Conservation (phyloP, 2,329 filamentous ascomycete species). For the Fusarium sp. region DNA sequence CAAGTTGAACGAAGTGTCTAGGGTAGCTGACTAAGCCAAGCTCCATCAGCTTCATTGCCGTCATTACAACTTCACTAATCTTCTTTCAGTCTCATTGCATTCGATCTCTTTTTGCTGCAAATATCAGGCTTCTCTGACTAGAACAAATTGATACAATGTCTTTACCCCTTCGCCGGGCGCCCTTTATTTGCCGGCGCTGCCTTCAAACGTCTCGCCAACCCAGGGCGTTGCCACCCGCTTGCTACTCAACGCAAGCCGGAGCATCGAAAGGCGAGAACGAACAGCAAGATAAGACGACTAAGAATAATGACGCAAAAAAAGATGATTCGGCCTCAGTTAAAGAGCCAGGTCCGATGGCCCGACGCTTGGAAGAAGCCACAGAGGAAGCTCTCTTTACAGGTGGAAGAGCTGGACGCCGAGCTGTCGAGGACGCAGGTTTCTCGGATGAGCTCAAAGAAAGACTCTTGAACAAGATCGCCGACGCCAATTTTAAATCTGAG, state of each 20-base stretch:
- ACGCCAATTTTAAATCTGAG: slow-evolving; percentile 68
- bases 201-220: slow-evolving; percentile 29
- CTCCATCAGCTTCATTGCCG: slow-evolving; percentile 24
- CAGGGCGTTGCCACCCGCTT: slow-evolving; percentile 8
- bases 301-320: not conserved
- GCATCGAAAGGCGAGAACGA: slow-evolving; percentile 11
- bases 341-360: slow-evolving; percentile 65
- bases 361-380: slow-evolving; percentile 73
- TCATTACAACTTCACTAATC: slow-evolving; percentile 23
- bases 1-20: not conserved
- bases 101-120: not conserved
- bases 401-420: slow-evolving; percentile 71
- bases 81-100: not conserved
- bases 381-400: slow-evolving; percentile 73
- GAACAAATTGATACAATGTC: slow-evolving; percentile 4
- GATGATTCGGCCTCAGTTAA: not conserved
- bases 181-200: slow-evolving; percentile 43
- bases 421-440: slow-evolving; percentile 75
- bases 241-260: slow-evolving; percentile 41
- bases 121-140: too few relatives aligned
- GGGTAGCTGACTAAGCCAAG: slow-evolving; percentile 39
- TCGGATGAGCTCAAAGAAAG: slow-evolving; percentile 73
- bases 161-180: not conserved
- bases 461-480: slow-evolving; percentile 70
- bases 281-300: slow-evolving; percentile 5